Conservation (phyloP, 345 rosid species). For the Sisymbrium altissimum region DNA sequence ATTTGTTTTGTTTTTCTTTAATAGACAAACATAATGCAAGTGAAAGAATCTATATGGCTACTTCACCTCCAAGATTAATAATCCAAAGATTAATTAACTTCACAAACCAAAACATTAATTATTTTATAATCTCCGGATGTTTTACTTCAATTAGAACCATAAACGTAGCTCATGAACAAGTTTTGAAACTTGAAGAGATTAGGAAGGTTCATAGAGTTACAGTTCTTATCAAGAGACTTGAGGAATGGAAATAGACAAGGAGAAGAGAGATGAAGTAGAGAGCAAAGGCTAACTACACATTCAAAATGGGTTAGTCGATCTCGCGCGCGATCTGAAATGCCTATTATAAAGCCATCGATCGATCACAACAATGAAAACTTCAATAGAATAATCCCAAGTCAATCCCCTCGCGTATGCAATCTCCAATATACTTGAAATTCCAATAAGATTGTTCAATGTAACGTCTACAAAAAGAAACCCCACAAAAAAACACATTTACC, state of each 20-base stretch:
- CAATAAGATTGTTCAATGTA: too few species aligned
- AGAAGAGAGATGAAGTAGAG: background rate
- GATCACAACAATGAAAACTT: too few species aligned
- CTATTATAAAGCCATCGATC: too few species aligned
- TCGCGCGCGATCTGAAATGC: too few species aligned
- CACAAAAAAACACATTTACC: too few species aligned
- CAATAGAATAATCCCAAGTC: too few species aligned
- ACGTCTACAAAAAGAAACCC: too few species aligned
- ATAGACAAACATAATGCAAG: background rate
- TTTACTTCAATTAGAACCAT: background rate
- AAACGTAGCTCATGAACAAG: background rate
- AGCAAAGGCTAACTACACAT: too few species aligned
- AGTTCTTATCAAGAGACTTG: background rate
- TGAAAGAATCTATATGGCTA: background rate
- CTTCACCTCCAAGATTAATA: background rate
- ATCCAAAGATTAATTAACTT: background rate
- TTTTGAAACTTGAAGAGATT: background rate
- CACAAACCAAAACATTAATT: too few species aligned
- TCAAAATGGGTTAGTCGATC: too few species aligned
- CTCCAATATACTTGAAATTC: too few species aligned
- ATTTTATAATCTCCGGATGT: background rate
- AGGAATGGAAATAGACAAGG: conserved; percentile 10
- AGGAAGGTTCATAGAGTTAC: background rate
- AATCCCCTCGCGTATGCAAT: too few species aligned
- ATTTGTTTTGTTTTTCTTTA: background rate